Base-by-base conservation (phyloP, 768 basidiomycete species). In the Roridomyces roridus region DNA sequence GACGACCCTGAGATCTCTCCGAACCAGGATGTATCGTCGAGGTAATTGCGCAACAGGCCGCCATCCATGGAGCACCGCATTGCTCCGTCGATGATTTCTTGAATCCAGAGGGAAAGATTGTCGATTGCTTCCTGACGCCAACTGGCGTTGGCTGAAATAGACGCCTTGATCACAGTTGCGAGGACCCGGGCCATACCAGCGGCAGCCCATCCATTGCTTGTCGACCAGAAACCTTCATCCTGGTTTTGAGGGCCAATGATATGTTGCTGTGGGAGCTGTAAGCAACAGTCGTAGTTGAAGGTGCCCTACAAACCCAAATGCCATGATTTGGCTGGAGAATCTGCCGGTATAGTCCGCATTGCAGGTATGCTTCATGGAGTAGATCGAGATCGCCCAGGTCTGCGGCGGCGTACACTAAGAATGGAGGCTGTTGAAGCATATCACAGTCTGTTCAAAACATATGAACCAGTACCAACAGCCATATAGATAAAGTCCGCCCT, bases 21-120 rank as follows among this genome's bases (percentile, higher is more conserved):
- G 43, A 78, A 82, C 7, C 76, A 76, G 60, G 64, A 2, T n/a
- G 60, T 56, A 4, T 58, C 25, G 42, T 77, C 69, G 59, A 74
- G 59, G 58, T 80, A 82, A 58, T 82, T 82, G 40, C 77, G 69
- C 24, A 80, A 52, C 6, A 82, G 66, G 1, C 74, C 74, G 21
- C 60, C 63, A 21, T 78, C 77, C 15, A 47, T 48, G 1, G 71
- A 58, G 3, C 71, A 66, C 1, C 46, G 51, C 59, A 75, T 75
- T 12, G 72, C 80, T 4, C 72, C 79, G 49, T 82, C 76, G 23
- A 82, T 41, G 46, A 82, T 82, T 43, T 80, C 79, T 64, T 73
- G 72, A 61, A 82, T 78, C 65, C 73, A 77, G 4, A 43, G 46
- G 1, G 72, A 72, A 15, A 79, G 65, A 12, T 70, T 46, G 8